phyloP scores from a whole-genome alignment of 495 filamentous ascomycete genomes.

The Annulohypoxylon moriforme region DNA sequence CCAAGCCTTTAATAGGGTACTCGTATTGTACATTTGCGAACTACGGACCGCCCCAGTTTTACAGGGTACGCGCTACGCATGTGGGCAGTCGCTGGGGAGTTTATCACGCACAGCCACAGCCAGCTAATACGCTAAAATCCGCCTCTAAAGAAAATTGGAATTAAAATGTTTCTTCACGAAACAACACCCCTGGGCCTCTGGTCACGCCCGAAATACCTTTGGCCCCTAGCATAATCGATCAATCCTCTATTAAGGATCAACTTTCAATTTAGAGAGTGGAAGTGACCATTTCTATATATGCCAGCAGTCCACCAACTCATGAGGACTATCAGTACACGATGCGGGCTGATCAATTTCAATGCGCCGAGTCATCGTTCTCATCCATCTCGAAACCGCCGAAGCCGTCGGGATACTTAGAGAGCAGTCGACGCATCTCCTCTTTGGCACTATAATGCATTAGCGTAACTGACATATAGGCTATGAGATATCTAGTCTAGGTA shows the following conservation, averaged over 20 bases:
- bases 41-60: constrained; percentile 1
- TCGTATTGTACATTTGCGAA: constrained; percentile 19
- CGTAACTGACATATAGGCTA: neutral
- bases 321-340: neutral
- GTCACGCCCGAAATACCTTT: neutral
- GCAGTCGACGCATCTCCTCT: constrained; percentile 15
- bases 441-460: constrained; percentile 5
- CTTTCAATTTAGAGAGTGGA: neutral
- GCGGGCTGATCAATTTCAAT: neutral
- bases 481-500: neutral
- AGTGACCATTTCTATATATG: neutral
- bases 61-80: neutral
- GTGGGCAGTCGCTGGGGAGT: neutral
- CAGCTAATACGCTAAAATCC: constrained; percentile 7
- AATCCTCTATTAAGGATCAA: neutral
- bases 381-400: neutral
- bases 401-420: constrained; percentile 3
- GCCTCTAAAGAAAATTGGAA: neutral
- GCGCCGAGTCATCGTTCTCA: neutral
- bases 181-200: neutral
- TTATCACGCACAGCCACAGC: constrained; percentile 14
- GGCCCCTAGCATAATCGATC: too few relatives aligned
- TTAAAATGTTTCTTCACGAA: neutral
- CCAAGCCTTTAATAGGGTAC: constrained; percentile 12
- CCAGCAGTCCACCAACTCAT: neutral